Evolutionary conservation across 306 rosid species (phyloP).

Genomic region (Erythrophleum fordii): DNA sequence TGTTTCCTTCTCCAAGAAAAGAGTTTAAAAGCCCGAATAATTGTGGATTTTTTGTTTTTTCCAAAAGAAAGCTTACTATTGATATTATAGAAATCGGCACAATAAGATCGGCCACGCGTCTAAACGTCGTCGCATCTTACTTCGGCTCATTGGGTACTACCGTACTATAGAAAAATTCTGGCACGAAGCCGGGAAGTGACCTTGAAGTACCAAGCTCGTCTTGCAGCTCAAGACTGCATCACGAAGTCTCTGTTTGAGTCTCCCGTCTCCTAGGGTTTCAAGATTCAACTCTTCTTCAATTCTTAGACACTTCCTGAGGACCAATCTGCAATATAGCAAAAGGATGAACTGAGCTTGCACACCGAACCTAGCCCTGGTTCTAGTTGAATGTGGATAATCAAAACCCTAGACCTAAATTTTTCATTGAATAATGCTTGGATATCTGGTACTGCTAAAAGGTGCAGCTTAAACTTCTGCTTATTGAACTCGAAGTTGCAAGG

Average conservation of each 20-base stretch:
- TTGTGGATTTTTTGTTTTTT: too few species aligned
- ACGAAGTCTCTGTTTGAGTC: too few species aligned
- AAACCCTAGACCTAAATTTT: constrained; percentile 30
- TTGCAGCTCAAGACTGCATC: neutral
- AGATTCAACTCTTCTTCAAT: neutral
- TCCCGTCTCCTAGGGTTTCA: too few species aligned
- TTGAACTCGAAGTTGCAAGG: constrained; percentile 21
- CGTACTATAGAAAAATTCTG: neutral
- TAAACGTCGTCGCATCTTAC: neutral
- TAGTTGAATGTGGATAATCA: neutral
- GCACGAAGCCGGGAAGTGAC: too few species aligned
- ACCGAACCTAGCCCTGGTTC: neutral
- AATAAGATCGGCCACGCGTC: neutral
- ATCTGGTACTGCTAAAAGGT: constrained; percentile 21
- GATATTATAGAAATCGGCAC: neutral
- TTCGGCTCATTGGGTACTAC: neutral
- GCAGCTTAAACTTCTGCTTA: neutral
- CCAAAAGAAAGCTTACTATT: too few species aligned
- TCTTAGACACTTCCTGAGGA: constrained; percentile 25
- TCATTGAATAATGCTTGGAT: constrained; percentile 23
- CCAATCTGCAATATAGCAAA: constrained; percentile 16
- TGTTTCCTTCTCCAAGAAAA: too few species aligned
- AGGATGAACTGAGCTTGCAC: constrained; percentile 2
- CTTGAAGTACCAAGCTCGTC: neutral
- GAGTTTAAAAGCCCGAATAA: too few species aligned